Percentiles rank a stretch among this genome's conserved stretches.
Evolutionary conservation across 306 rosid genomes (phyloP).

Genomic region (Alnus glutinosa): DNA sequence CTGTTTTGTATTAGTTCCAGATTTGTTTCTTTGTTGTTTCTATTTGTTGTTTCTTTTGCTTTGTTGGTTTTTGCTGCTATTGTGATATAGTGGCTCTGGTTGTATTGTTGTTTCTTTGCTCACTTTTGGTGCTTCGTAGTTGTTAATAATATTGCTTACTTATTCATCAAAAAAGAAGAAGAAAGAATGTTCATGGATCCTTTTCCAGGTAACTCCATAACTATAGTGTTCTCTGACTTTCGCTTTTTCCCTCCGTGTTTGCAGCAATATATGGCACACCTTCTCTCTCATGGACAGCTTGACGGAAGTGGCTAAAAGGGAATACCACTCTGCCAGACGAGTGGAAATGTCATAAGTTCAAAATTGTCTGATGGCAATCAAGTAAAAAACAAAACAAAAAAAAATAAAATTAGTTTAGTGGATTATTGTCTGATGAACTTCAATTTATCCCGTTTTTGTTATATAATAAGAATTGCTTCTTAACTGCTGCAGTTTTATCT

Average conservation of each 20-base stretch:
- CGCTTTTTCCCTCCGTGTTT: slow-evolving; percentile 21
- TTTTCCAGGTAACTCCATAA: too few species aligned
- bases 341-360: background rate
- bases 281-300: slow-evolving; percentile 80
- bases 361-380: background rate
- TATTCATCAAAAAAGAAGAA: too few species aligned
- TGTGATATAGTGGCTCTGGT: too few species aligned
- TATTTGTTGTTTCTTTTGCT: too few species aligned
- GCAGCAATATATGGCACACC: slow-evolving; percentile 97
- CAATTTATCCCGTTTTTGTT: background rate
- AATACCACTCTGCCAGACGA: background rate
- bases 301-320: slow-evolving; percentile 66
- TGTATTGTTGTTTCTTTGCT: too few species aligned
- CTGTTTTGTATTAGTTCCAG: too few species aligned
- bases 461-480: slow-evolving; percentile 3
- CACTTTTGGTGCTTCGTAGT: too few species aligned
- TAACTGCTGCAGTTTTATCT: background rate
- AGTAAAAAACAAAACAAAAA: background rate
- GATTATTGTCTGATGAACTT: background rate
- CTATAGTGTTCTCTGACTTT: background rate
- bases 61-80: too few species aligned
- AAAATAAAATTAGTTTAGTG: background rate
- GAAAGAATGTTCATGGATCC: too few species aligned
- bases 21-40: too few species aligned
- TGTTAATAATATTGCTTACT: too few species aligned